Conservation (phyloP, 805 yeast genomes). For the Cyberlindnera nakhonratchasimensis region DNA sequence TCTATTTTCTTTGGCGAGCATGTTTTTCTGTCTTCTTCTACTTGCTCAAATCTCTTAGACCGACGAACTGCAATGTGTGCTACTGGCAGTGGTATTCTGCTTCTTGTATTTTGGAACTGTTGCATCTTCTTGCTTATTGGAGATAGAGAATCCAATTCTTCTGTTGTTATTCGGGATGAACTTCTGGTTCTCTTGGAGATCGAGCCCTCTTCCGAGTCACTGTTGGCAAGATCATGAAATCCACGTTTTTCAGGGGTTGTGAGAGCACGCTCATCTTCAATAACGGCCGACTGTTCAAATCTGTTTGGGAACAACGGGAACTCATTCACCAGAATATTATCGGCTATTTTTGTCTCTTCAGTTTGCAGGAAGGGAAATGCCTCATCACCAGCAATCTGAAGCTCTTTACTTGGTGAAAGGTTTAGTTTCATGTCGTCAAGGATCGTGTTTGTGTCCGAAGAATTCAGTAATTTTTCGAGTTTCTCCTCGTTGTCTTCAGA, state of each 20-base stretch:
- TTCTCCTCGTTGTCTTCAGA: constrained; percentile 15
- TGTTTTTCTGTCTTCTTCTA: constrained; percentile 1
- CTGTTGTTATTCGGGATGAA: background rate
- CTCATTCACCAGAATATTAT: constrained; percentile 5
- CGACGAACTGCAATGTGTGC: constrained; percentile 18
- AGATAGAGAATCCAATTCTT: constrained; percentile 8
- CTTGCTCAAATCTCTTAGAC: constrained; percentile 20
- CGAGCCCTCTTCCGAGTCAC: constrained; percentile 11
- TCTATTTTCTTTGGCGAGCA: constrained; percentile 23
- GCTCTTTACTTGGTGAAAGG: constrained; percentile 6
- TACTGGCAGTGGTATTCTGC: constrained; percentile 23
- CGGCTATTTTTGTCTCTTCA: background rate
- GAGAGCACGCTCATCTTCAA: constrained; percentile 15
- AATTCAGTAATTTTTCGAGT: constrained; percentile 13
- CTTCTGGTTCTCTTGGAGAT: constrained; percentile 17
- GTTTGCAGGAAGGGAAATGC: background rate
- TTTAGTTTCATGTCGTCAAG: constrained; percentile 16
- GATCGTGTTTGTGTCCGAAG: constrained; percentile 17
- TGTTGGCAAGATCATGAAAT: background rate
- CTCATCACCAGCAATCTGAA: background rate
- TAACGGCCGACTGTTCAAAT: background rate
- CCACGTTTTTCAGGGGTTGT: constrained; percentile 16
- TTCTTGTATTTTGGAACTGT: constrained; percentile 12
- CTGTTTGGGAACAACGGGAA: constrained; percentile 18
- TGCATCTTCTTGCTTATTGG: constrained; percentile 14